A percentile compares a stretch with the other conserved stretches of the same genome.
Conservation (phyloP, 2,329 filamentous ascomycete species). For the Fusarium sp. region DNA sequence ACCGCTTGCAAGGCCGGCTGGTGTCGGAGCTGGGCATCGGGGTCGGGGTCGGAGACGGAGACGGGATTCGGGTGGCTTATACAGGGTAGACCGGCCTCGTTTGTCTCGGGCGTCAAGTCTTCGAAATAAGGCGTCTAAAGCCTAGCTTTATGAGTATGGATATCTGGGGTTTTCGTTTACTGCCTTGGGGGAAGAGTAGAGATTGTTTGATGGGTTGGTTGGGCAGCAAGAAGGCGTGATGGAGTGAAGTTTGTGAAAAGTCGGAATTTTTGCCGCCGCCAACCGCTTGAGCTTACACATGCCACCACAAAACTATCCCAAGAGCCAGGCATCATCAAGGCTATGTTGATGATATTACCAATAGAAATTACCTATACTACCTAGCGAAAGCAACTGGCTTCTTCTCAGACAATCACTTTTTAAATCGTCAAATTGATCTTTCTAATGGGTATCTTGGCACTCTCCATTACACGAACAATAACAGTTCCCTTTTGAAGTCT, state of each 20-base stretch:
- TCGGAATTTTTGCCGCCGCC: conserved; percentile 39
- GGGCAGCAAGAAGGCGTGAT: conserved; percentile 15
- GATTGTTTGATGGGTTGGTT: conserved; percentile 4
- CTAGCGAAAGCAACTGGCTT: too few relatives aligned
- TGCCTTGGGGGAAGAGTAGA: neutral
- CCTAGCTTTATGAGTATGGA: neutral
- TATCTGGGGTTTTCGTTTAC: neutral
- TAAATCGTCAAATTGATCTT: too few relatives aligned
- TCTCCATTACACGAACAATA: too few relatives aligned
- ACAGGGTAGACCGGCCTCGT: conserved; percentile 34
- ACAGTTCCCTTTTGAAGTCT: too few relatives aligned
- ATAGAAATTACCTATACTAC: too few relatives aligned
- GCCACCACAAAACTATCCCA: too few relatives aligned
- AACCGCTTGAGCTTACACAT: neutral
- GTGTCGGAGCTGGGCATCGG: conserved; percentile 36
- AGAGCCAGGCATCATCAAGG: neutral
- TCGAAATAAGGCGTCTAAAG: too few relatives aligned
- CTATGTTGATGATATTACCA: too few relatives aligned
- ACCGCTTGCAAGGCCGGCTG: conserved; percentile 46
- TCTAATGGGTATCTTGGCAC: too few relatives aligned
- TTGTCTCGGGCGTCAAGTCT: neutral
- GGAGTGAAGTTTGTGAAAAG: conserved; percentile 20
- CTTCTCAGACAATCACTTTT: too few relatives aligned
- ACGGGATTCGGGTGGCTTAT: conserved; percentile 17
- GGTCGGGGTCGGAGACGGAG: neutral